phyloP scores from a whole-genome alignment of 768 basidiomycete species.

The Zangia roseola region DNA sequence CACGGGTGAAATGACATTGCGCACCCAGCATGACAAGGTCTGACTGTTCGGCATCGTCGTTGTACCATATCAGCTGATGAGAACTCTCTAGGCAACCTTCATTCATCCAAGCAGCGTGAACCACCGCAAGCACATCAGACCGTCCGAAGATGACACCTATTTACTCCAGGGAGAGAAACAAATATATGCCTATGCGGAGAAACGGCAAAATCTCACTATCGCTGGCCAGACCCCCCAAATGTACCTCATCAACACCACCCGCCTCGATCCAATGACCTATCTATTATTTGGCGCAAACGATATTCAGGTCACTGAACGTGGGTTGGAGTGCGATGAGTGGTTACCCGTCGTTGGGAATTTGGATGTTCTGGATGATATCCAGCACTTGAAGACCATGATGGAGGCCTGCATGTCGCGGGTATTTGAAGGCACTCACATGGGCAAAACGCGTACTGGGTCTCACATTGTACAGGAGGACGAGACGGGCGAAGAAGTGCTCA shows the following conservation, averaged over 20 bases:
- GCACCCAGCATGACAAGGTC: constrained; percentile 87
- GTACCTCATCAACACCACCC: constrained; percentile 77
- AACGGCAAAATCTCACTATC: constrained; percentile 69
- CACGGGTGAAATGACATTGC: constrained; percentile 60
- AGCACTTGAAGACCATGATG: constrained; percentile 73
- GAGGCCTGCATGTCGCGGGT: constrained; percentile 86
- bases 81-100: constrained; percentile 52
- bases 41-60: constrained; percentile 2
- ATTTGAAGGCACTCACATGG: constrained; percentile 75
- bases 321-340: constrained; percentile 89
- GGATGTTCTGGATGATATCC: constrained; percentile 78
- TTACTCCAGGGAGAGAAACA: constrained; percentile 54
- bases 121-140: constrained; percentile 49
- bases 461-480: constrained; percentile 49
- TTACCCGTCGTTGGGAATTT: constrained; percentile 76
- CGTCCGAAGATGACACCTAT: constrained; percentile 18
- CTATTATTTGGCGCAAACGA: constrained; percentile 88
- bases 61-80: constrained; percentile 11
- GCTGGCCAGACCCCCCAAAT: constrained; percentile 52
- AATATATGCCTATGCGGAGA: constrained; percentile 80
- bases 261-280: constrained; percentile 85
- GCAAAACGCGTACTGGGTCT: constrained; percentile 29
- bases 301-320: constrained; percentile 64
- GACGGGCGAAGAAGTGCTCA: constrained; percentile 48
- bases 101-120: constrained; percentile 91